Evolutionary conservation across 768 basidiomycete genomes (phyloP), one percentile per base, ranked within the genome.

Genomic region (Mycena crocata): DNA sequence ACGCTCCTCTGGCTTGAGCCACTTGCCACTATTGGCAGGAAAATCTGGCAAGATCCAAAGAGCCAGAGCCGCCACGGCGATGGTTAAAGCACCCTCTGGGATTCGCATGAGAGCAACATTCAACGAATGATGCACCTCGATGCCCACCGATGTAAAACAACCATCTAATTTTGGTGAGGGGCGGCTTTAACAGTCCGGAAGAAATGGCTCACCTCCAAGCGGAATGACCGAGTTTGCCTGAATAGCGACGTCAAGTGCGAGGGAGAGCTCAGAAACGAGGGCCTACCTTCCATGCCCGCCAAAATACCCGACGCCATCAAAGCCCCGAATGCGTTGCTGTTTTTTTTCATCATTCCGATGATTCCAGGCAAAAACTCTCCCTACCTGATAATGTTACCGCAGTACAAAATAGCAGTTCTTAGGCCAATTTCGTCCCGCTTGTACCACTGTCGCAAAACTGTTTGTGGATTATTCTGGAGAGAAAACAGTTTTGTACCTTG

Each of bases 271-370:
- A n/a, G n/a, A n/a, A n/a, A n/a, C n/a, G n/a, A n/a, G n/a, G n/a
- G n/a, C n/a, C n/a, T n/a, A n/a, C 92, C 93, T 34, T 93, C 83
- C 92, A 96, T 93, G 13, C 83, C 82, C 66, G 86, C 84, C 46
- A 96, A 83, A 57, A 96, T 92, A 0, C 87, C 93, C 31, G 92
- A 92, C 9, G 94, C 93, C 59, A 96, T 86, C 19, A 96, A 81
- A 2, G 92, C 84, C 1, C 94, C 94, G 72, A 96, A 95, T 0
- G 93, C 94, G 77, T 95, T 96, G 24, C 60, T 62, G n/a, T 1
- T 8, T 34, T 35, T 24, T 34, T 21, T 21, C n/a, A 52, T 32
- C 42, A 44, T 19, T 32, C 21, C 1, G 17, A n/a, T 24, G 21
- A n/a, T 35, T n/a, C 17, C 12, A 3, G 21, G 5, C 35, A n/a